A percentile compares a stretch with the other conserved stretches of the same genome.
phyloP scores from a whole-genome alignment of 495 filamentous ascomycete genomes.

The Stereocaulon alpinum region DNA sequence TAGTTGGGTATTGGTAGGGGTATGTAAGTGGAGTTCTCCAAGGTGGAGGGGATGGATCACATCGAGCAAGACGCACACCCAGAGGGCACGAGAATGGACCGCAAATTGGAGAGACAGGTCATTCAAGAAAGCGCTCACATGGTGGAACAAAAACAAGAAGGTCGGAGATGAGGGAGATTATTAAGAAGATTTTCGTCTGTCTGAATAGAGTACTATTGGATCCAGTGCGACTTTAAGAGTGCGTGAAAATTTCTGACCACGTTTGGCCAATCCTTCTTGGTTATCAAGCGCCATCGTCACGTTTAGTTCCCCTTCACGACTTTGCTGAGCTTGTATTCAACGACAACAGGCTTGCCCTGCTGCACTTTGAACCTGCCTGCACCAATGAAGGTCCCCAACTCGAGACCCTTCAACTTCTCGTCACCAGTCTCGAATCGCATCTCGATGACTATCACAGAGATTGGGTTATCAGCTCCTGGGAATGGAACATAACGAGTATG shows the following conservation, averaged over 20 bases:
- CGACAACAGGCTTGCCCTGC: constrained; percentile 40
- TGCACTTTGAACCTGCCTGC: constrained; percentile 45
- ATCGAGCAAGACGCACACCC: constrained; percentile 5
- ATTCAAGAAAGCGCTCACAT: neutral
- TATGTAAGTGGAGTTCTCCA: constrained; percentile 20
- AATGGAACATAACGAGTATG: neutral
- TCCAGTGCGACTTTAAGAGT: too few relatives aligned
- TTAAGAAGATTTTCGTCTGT: neutral
- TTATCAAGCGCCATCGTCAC: too few relatives aligned
- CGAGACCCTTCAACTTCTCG: constrained; percentile 40
- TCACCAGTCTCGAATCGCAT: constrained; percentile 45
- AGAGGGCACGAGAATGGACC: constrained; percentile 7
- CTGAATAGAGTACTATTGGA: too few relatives aligned
- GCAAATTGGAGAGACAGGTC: neutral
- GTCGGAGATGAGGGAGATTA: neutral
- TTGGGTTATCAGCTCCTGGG: neutral
- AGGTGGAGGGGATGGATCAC: constrained; percentile 25
- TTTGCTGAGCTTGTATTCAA: constrained; percentile 53
- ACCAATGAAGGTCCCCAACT: constrained; percentile 44
- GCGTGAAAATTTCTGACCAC: neutral
- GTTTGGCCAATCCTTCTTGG: neutral
- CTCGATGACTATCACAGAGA: constrained; percentile 34
- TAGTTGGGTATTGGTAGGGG: constrained; percentile 24
- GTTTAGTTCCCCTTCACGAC: constrained; percentile 15
- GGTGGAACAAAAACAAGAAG: neutral